A percentile compares a stretch with the other conserved stretches of the same genome.
Conservation (phyloP, 2,329 filamentous ascomycete species). For the Ilyonectria robusta region DNA sequence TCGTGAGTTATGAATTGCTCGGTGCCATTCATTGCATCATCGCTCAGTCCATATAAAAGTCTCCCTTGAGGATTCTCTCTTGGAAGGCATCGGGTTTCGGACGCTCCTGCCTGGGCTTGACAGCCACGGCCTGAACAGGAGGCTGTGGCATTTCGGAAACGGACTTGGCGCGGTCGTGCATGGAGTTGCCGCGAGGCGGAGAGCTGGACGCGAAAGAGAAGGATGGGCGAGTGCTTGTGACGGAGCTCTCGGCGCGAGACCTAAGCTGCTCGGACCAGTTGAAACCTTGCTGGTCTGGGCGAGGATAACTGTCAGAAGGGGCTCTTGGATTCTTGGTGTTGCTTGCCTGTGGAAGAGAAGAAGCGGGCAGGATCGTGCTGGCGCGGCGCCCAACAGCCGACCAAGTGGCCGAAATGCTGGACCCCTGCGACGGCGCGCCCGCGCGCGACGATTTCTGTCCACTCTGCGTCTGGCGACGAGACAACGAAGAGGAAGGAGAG, state of each 20-base stretch:
- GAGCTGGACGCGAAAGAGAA: conserved; percentile 69
- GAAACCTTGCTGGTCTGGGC: conserved; percentile 87
- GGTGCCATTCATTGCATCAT: background rate
- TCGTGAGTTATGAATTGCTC: conserved; percentile 27
- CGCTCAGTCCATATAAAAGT: conserved; percentile 95
- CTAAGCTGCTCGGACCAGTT: conserved; percentile 98
- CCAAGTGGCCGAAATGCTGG: conserved; percentile 52
- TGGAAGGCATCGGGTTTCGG: conserved; percentile 94
- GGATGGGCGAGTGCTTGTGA: conserved; percentile 69
- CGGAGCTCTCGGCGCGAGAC: conserved; percentile 87
- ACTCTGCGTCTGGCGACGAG: conserved; percentile 52
- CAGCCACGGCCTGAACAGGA: conserved; percentile 64
- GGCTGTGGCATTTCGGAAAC: conserved; percentile 75
- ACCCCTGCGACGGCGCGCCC: conserved; percentile 44
- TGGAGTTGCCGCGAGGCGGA: conserved; percentile 52
- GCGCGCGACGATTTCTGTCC: conserved; percentile 49
- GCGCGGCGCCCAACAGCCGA: conserved; percentile 55
- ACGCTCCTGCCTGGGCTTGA: conserved; percentile 62
- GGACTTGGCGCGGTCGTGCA: conserved; percentile 79
- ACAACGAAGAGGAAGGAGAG: conserved; percentile 54
- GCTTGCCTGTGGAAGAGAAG: conserved; percentile 69
- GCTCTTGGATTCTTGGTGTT: conserved; percentile 68
- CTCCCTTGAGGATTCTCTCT: conserved; percentile 96
- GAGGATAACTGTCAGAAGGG: conserved; percentile 75
- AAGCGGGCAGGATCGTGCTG: conserved; percentile 51